Percentiles rank a stretch among this genome's conserved stretches.
Conservation (phyloP, 2,329 filamentous ascomycete species). For the Xylariomycetidae sp. region DNA sequence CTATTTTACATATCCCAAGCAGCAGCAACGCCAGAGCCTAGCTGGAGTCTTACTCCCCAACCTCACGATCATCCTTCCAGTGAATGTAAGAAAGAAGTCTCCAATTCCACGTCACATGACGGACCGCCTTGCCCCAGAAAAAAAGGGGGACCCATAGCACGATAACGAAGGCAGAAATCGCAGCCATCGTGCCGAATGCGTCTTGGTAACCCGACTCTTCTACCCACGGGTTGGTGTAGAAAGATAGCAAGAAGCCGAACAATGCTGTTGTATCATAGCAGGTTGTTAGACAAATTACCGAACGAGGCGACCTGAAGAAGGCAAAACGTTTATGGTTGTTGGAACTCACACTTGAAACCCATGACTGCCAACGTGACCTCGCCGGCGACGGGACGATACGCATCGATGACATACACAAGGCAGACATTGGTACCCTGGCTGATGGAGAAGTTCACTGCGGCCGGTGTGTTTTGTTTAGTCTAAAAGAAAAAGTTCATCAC, state of each 20-base stretch:
- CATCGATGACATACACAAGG: conserved; percentile 54
- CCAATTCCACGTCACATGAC: conserved; percentile 46
- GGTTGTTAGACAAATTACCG: too few species aligned
- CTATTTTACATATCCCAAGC: too few species aligned
- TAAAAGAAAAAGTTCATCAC: too few species aligned
- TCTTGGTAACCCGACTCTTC: conserved; percentile 41
- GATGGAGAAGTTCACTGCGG: conserved; percentile 53
- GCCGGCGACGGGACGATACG: conserved; percentile 52
- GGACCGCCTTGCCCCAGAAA: conserved; percentile 45
- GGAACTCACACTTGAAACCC: conserved; percentile 47
- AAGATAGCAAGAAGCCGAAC: conserved; percentile 55
- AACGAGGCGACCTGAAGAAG: too few species aligned
- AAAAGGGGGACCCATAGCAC: conserved; percentile 47
- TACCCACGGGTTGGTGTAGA: conserved; percentile 59
- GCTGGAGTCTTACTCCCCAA: conserved; percentile 45
- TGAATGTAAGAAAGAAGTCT: conserved; percentile 38
- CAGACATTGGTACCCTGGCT: conserved; percentile 51
- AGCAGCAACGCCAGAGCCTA: too few species aligned
- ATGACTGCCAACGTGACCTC: conserved; percentile 50
- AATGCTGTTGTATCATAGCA: conserved; percentile 31
- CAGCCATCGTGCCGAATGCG: conserved; percentile 55
- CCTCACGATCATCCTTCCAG: conserved; percentile 50
- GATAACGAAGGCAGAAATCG: conserved; percentile 43
- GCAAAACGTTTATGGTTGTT: not conserved
- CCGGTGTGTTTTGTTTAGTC: too few species aligned